A percentile compares a stretch with the other conserved stretches of the same genome.
Evolutionary conservation across 768 basidiomycete species (phyloP).

Genomic region (Chalciporus chontae): DNA sequence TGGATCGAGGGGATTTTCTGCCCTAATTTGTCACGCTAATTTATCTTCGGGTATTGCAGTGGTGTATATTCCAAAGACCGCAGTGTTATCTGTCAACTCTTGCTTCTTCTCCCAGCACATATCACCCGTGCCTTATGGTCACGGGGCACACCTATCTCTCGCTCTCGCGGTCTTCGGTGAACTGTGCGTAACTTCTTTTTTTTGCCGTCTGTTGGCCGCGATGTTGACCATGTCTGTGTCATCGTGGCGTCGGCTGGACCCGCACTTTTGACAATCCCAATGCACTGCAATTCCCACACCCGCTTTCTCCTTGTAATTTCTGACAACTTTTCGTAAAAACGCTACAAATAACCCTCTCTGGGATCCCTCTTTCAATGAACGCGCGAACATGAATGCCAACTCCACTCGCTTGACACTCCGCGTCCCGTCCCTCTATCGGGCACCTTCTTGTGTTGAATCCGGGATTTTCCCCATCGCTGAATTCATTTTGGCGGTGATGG

Average conservation of each 20-base stretch:
- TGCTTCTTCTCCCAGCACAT: conserved; percentile 48
- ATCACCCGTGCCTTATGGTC: conserved; percentile 47
- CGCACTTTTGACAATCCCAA: conserved; percentile 7
- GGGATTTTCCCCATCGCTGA: conserved; percentile 23
- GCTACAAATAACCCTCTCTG: conserved; percentile 17
- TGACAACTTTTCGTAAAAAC: background rate
- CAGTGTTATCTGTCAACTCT: conserved; percentile 58
- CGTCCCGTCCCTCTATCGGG: conserved; percentile 7
- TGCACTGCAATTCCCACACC: conserved; percentile 10
- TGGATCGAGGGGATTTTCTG: background rate
- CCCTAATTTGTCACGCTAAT: conserved; percentile 3
- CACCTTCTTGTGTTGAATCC: conserved; percentile 18
- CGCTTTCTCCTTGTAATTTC: background rate
- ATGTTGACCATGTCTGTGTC: conserved; percentile 5
- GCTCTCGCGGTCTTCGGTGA: conserved; percentile 64
- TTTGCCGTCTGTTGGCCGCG: background rate
- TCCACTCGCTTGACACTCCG: conserved; percentile 17
- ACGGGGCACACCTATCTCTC: conserved; percentile 56
- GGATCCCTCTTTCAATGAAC: conserved; percentile 13
- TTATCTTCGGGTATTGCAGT: conserved; percentile 38
- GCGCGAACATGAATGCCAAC: conserved; percentile 21
- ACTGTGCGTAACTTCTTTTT: conserved; percentile 42
- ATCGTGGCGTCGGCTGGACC: conserved; percentile 13
- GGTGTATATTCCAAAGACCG: conserved; percentile 58
- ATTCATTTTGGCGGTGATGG: conserved; percentile 8